Conservation (phyloP, 352 stramenopile species). For the Pythium monospermum region DNA sequence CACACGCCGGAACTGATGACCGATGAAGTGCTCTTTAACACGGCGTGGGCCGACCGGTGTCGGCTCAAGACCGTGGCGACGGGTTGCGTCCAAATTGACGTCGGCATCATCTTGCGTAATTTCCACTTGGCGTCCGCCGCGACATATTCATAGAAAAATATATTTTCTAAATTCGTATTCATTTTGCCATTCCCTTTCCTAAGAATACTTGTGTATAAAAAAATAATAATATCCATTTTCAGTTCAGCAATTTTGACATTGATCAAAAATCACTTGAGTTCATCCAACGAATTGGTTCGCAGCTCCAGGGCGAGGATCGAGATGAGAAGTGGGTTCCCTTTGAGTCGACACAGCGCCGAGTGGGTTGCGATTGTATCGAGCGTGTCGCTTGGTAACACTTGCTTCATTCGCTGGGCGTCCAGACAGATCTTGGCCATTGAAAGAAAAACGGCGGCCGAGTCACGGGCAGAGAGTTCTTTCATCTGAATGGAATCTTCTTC, state of each 20-base stretch:
- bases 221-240: too few species aligned
- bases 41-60: slow-evolving; percentile 53
- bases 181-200: too few species aligned
- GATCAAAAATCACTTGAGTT: slow-evolving; percentile 3
- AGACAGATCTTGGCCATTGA: slow-evolving; percentile 37
- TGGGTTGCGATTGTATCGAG: slow-evolving; percentile 22
- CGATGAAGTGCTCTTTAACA: slow-evolving; percentile 54
- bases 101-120: slow-evolving; percentile 50
- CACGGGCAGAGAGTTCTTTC: slow-evolving; percentile 29
- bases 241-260: too few species aligned
- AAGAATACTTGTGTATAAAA: too few species aligned
- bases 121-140: slow-evolving; percentile 26
- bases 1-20: slow-evolving; percentile 46
- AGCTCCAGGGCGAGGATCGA: slow-evolving; percentile 15
- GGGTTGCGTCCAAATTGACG: slow-evolving; percentile 38
- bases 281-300: slow-evolving; percentile 10
- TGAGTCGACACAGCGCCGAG: slow-evolving; percentile 23
- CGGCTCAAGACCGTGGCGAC: slow-evolving; percentile 60
- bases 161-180: too few species aligned
- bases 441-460: slow-evolving; percentile 44
- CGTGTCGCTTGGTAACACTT: slow-evolving; percentile 16
- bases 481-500: slow-evolving; percentile 23
- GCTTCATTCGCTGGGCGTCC: slow-evolving; percentile 29
- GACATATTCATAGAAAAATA: too few species aligned
- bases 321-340: slow-evolving; percentile 30